Percentiles rank a stretch among this genome's conserved stretches.
Evolutionary conservation across 371 early-diverging fungal genomes (phyloP).

Genomic region (Mortierella sp.): DNA sequence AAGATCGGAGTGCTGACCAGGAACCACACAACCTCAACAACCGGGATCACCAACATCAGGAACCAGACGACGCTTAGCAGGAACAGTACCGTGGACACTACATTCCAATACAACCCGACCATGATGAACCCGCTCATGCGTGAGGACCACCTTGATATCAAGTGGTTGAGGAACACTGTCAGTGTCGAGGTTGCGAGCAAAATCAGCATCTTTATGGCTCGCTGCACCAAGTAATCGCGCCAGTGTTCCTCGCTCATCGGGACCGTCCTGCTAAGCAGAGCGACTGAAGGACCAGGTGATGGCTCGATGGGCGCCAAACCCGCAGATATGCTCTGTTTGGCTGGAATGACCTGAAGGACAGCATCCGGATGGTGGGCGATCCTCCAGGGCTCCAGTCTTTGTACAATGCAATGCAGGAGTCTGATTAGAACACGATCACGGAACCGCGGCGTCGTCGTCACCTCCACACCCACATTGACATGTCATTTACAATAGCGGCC

Average conservation of each 20-base stretch:
- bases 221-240: constrained; percentile 31
- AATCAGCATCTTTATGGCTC: constrained; percentile 14
- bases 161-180: constrained; percentile 18
- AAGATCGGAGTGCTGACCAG: constrained; percentile 19
- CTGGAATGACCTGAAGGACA: constrained; percentile 23
- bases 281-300: background rate
- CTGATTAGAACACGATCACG: too few species aligned
- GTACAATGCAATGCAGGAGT: background rate
- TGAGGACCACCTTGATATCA: constrained; percentile 13
- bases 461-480: too few species aligned
- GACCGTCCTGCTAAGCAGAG: background rate
- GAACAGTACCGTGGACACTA: constrained; percentile 17
- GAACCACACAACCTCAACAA: constrained; percentile 32
- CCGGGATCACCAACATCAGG: constrained; percentile 22
- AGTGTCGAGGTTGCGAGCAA: constrained; percentile 1
- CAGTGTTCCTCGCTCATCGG: constrained; percentile 18
- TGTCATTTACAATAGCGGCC: too few species aligned
- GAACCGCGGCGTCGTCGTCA: too few species aligned
- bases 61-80: constrained; percentile 24
- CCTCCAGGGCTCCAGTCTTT: constrained; percentile 33
- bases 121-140: constrained; percentile 10
- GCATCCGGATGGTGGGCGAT: constrained; percentile 16
- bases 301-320: background rate
- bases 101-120: constrained; percentile 22
- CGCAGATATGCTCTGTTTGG: background rate